These are phyloP conservation scores for Epicoccum nigrum DNA, from an alignment of 2,329 filamentous ascomycete genomes.

Conservation along the genomic window DNA sequence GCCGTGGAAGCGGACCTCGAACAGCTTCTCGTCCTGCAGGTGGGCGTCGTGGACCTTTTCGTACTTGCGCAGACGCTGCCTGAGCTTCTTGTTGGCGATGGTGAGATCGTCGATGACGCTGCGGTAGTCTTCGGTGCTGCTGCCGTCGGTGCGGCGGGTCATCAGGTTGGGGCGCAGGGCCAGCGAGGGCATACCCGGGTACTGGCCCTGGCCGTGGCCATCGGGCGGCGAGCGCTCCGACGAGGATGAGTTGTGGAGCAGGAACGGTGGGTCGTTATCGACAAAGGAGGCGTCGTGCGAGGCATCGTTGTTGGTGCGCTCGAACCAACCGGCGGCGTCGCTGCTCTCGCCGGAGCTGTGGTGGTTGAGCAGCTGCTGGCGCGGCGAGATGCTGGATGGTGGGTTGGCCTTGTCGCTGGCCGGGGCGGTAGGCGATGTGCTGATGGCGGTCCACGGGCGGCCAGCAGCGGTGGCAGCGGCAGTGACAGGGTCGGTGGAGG, in stretches of 20 bases:
- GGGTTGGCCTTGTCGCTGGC: constrained; percentile 48
- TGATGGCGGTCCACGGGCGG: constrained; percentile 21
- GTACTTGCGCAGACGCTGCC: constrained; percentile 73
- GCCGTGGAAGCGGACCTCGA: constrained; percentile 81
- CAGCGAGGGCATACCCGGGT: constrained; percentile 24
- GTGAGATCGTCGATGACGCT: constrained; percentile 89
- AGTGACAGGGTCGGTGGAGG: too few relatives aligned
- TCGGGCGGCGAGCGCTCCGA: constrained; percentile 50
- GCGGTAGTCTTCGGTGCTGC: constrained; percentile 75
- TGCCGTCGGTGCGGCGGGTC: constrained; percentile 54
- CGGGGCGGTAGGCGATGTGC: constrained; percentile 31
- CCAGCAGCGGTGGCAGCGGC: background rate
- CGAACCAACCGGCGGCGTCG: constrained; percentile 60
- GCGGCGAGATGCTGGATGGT: constrained; percentile 49
- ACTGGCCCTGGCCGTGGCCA: constrained; percentile 14
- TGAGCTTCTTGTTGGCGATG: constrained; percentile 79
- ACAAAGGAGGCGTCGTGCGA: constrained; percentile 44
- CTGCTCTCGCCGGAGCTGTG: constrained; percentile 58
- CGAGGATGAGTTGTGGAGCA: constrained; percentile 54
- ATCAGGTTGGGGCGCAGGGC: constrained; percentile 48
- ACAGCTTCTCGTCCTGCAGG: constrained; percentile 76
- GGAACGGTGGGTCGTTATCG: constrained; percentile 55
- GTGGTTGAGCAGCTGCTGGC: constrained; percentile 40
- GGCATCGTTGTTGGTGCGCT: constrained; percentile 57
- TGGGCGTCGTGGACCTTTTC: constrained; percentile 70